Evolutionary conservation across 805 yeast genomes (phyloP).

Genomic region (Starmerella floris): DNA sequence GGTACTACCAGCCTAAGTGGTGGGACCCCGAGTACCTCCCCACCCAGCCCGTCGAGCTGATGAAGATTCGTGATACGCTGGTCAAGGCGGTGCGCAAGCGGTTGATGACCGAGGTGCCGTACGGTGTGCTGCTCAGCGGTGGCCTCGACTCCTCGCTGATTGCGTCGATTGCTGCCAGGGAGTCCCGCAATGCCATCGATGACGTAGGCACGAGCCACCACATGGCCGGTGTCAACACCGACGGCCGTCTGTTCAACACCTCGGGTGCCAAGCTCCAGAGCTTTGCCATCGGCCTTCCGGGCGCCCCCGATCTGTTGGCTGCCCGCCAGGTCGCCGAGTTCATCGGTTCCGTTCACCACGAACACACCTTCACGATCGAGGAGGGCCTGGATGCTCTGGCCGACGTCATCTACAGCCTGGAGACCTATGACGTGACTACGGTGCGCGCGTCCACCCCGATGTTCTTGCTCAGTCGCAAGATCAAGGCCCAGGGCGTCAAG

Average conservation of each 20-base stretch:
- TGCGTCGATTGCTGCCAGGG: constrained; percentile 95
- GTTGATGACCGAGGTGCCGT: constrained; percentile 98
- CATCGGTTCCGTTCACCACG: constrained; percentile 94
- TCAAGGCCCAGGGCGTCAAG: constrained; percentile 98
- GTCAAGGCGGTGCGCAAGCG: constrained; percentile 97
- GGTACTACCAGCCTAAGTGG: constrained; percentile 92
- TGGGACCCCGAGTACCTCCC: constrained; percentile 75
- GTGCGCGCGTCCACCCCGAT: constrained; percentile 98
- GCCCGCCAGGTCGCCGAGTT: constrained; percentile 93
- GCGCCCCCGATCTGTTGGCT: constrained; percentile 94
- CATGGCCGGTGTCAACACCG: constrained; percentile 83
- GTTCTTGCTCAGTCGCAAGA: constrained; percentile 90
- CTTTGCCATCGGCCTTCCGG: constrained; percentile 92
- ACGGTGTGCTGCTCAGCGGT: constrained; percentile 93
- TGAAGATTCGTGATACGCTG: constrained; percentile 57
- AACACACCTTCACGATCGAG: constrained; percentile 90
- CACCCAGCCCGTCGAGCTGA: constrained; percentile 59
- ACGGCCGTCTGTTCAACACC: constrained; percentile 62
- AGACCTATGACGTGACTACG: constrained; percentile 96
- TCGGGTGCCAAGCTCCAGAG: constrained; percentile 68
- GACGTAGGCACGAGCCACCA: constrained; percentile 51
- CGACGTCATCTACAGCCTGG: constrained; percentile 91
- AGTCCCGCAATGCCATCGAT: constrained; percentile 65
- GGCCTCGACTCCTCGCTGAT: constrained; percentile 94
- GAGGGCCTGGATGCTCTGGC: constrained; percentile 93